These are phyloP conservation scores for Lyophyllum shimeji DNA, from an alignment of 768 basidiomycete species.

Conservation along the genomic window DNA sequence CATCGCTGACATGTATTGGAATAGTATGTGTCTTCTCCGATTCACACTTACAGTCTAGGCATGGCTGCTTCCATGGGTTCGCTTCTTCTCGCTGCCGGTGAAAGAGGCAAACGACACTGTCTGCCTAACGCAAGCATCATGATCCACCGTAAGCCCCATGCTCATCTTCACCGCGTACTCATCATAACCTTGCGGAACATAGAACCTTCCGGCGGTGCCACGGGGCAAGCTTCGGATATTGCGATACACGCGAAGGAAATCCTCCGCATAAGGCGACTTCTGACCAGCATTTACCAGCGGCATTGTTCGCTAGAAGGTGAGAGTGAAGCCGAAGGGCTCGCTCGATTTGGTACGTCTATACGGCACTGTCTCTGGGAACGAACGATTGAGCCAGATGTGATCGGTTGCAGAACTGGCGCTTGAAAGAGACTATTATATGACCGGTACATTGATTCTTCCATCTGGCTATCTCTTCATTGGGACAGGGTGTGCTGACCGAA, in stretches of 20 bases:
- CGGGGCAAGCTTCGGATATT: constrained; percentile 94
- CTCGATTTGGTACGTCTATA: constrained; percentile 70
- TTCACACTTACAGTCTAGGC: constrained; percentile 95
- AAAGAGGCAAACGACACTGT: constrained; percentile 87
- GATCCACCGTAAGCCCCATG: constrained; percentile 81
- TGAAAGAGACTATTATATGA: constrained; percentile 97
- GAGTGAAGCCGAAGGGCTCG: constrained; percentile 57
- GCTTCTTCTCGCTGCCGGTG: constrained; percentile 87
- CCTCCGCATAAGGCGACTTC: constrained; percentile 76
- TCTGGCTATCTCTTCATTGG: constrained; percentile 15
- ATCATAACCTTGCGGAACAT: constrained; percentile 11
- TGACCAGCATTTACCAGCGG: constrained; percentile 87
- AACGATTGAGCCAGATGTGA: constrained; percentile 10
- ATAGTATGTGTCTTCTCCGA: constrained; percentile 90
- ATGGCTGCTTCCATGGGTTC: constrained; percentile 97
- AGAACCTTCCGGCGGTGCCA: constrained; percentile 97
- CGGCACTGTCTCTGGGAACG: constrained; percentile 8
- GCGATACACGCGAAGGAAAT: constrained; percentile 98
- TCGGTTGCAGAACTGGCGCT: constrained; percentile 70
- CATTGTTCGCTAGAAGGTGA: constrained; percentile 78
- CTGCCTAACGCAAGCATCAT: constrained; percentile 95
- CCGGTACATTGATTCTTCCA: constrained; percentile 45
- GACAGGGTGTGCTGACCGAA: constrained; percentile 9
- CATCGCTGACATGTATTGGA: constrained; percentile 20
- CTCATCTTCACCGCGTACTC: background rate